Percentiles rank a stretch among this genome's conserved stretches.
phyloP scores from a whole-genome alignment of 2,329 filamentous ascomycete genomes.

The Penicillium fuscoglaucum region DNA sequence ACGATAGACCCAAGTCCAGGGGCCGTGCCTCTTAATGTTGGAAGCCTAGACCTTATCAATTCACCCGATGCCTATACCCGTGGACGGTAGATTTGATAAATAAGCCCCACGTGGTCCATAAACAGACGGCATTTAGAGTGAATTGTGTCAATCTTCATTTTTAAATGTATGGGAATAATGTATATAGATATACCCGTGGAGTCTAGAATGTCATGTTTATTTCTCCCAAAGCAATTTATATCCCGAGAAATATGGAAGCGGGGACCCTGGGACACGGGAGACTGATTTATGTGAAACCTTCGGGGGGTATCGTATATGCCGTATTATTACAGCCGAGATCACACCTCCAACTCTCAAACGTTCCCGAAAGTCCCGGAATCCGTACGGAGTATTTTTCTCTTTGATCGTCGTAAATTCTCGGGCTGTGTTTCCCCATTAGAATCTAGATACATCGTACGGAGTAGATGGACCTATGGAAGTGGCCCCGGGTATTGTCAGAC shows the following conservation, averaged over 20 bases:
- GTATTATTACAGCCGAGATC: constrained; percentile 6
- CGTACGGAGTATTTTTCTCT: background rate
- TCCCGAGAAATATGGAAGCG: constrained; percentile 2
- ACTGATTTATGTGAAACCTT: constrained; percentile 8
- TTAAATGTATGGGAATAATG: background rate
- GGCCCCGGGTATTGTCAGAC: background rate
- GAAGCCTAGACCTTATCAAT: background rate
- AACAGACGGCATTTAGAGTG: background rate
- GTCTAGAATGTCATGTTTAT: background rate
- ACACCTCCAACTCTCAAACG: background rate
- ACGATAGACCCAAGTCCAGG: background rate
- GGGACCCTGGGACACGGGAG: background rate
- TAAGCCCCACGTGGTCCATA: background rate
- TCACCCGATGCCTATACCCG: background rate
- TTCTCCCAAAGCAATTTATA: background rate
- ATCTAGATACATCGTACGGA: background rate
- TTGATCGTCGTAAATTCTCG: background rate
- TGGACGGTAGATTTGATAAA: background rate
- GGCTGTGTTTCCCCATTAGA: background rate
- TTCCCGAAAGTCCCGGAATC: background rate
- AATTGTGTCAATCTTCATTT: background rate
- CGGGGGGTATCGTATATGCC: background rate
- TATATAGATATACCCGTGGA: background rate
- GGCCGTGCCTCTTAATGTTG: background rate
- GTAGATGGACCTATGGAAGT: background rate